These are phyloP conservation scores for Penicillium coprophilum DNA, from an alignment of 495 filamentous ascomycete species.

Conservation along the genomic window DNA sequence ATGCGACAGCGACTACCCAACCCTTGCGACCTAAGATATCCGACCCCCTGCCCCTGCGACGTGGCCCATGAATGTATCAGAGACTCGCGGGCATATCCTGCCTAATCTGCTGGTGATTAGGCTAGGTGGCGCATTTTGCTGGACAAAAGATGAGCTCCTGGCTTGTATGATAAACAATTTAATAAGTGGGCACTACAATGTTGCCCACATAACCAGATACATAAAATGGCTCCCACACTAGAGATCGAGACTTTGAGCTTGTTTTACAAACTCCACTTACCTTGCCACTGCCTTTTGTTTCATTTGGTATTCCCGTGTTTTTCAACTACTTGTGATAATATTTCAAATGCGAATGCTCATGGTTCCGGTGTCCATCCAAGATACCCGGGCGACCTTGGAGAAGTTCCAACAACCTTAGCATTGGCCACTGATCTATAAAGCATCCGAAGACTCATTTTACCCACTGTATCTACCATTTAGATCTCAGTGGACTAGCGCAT, in stretches of 20 bases:
- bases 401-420: too few species aligned
- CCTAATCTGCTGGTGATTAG: conserved; percentile 23
- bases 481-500: too few species aligned
- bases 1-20: conserved; percentile 12
- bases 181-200: not conserved
- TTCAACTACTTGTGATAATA: not conserved
- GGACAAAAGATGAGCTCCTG: not conserved
- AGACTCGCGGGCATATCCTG: conserved; percentile 11
- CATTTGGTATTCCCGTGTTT: not conserved
- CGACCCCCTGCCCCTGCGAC: not conserved
- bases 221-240: not conserved
- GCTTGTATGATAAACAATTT: not conserved
- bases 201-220: not conserved
- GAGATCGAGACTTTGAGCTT: not conserved
- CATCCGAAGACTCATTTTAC: too few species aligned
- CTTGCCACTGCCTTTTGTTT: not conserved
- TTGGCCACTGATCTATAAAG: too few species aligned
- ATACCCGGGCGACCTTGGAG: too few species aligned
- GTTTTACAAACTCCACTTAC: not conserved
- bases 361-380: not conserved
- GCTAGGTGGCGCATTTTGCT: conserved; percentile 17
- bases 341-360: not conserved
- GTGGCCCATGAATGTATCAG: not conserved
- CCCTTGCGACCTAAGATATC: conserved; percentile 6
- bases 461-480: too few species aligned